Evolutionary conservation across 169 alveolate genomes (phyloP).

Genomic region (Plasmodium blacklocki): DNA sequence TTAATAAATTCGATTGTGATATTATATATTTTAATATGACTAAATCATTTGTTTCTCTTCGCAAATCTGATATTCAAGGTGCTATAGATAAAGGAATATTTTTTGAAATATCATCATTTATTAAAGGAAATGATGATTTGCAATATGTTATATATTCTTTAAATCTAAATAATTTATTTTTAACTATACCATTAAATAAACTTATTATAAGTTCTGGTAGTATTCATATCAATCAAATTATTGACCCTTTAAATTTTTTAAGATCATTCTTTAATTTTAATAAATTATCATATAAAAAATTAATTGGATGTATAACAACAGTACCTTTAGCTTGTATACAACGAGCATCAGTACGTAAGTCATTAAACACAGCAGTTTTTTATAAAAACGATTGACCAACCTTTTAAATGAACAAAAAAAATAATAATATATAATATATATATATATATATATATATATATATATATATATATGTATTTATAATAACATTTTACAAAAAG

Average conservation of each 20-base stretch:
- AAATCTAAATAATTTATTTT: constrained; percentile 18
- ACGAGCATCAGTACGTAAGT: constrained; percentile 70
- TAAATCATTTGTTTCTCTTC: constrained; percentile 10
- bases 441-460: too few species aligned
- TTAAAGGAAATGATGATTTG: constrained; percentile 5
- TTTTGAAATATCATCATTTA: constrained; percentile 52
- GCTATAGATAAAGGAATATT: constrained; percentile 61
- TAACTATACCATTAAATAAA: constrained; percentile 31
- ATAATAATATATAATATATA: neutral
- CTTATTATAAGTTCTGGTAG: constrained; percentile 50
- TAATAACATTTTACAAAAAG: neutral
- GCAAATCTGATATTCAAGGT: constrained; percentile 38
- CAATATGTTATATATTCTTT: constrained; percentile 15
- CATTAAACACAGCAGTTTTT: constrained; percentile 52
- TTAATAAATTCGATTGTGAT: constrained; percentile 51
- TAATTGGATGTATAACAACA: constrained; percentile 46
- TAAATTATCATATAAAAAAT: constrained; percentile 36
- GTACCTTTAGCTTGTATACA: constrained; percentile 60
- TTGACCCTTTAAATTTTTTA: constrained; percentile 48
- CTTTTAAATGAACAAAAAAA: neutral
- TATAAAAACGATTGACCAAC: neutral
- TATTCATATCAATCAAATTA: constrained; percentile 1
- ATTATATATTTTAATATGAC: constrained; percentile 34
- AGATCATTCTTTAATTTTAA: constrained; percentile 53
- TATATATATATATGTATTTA: too few species aligned